Conservation (phyloP, 345 rosid species). For the Gossypium thurberi region DNA sequence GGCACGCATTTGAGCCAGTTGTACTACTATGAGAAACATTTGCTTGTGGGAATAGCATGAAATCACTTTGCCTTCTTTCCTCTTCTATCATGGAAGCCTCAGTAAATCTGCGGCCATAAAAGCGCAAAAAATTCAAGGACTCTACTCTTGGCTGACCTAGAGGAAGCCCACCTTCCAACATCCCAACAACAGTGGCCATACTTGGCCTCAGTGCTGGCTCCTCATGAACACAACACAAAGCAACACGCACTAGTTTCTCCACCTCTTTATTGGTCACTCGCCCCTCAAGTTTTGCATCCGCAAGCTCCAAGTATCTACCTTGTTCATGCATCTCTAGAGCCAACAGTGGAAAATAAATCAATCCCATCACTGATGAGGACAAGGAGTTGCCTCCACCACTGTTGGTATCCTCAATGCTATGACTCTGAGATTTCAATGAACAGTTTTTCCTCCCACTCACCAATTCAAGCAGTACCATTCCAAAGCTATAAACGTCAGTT, state of each 20-base stretch:
- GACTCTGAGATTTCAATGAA: constrained; percentile 35
- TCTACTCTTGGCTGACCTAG: constrained; percentile 60
- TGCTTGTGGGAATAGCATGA: constrained; percentile 25
- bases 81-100: constrained; percentile 65
- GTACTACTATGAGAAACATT: constrained; percentile 31
- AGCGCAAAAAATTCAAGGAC: constrained; percentile 71
- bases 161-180: constrained; percentile 66
- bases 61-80: constrained; percentile 25
- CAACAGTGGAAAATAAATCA: constrained; percentile 64
- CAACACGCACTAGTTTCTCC: constrained; percentile 45
- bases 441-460: constrained; percentile 76
- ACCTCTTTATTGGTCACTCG: constrained; percentile 55
- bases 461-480: constrained; percentile 75
- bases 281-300: constrained; percentile 69
- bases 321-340: constrained; percentile 84
- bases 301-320: constrained; percentile 66
- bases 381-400: constrained; percentile 31
- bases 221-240: constrained; percentile 71
- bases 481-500: constrained; percentile 79
- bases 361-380: constrained; percentile 29
- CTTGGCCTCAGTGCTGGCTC: constrained; percentile 54
- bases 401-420: constrained; percentile 31
- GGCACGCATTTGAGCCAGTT: constrained; percentile 25
- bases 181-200: constrained; percentile 60
- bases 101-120: constrained; percentile 67